phyloP scores from a whole-genome alignment of 129 eudicot species.

The Arctium lappa region DNA sequence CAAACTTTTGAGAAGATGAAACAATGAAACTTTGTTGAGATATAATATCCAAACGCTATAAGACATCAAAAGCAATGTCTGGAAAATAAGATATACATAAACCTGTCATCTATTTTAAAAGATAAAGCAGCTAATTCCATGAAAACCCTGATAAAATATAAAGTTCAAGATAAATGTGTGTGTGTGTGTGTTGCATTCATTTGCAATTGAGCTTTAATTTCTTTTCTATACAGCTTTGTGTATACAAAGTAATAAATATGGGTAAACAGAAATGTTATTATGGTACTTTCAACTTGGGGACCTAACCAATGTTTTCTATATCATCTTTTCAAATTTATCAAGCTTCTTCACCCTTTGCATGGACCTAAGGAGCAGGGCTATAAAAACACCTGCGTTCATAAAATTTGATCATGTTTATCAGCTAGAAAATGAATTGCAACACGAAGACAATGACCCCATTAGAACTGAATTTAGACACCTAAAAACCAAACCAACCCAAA shows the following conservation, averaged over 20 bases:
- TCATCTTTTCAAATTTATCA: conserved; percentile 89
- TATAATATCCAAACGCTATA: neutral
- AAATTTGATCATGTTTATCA: neutral
- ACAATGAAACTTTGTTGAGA: neutral
- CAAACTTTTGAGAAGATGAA: neutral
- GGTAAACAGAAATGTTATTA: conserved; percentile 22
- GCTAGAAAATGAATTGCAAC: neutral
- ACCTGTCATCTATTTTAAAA: neutral
- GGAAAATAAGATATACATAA: neutral
- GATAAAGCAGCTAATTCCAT: neutral
- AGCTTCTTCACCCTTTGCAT: conserved; percentile 93
- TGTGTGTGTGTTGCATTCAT: neutral
- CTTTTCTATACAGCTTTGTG: conserved; percentile 24
- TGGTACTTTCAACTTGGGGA: conserved; percentile 13
- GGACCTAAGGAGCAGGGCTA: conserved; percentile 57
- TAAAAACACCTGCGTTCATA: conserved; percentile 66
- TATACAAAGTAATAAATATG: conserved; percentile 23
- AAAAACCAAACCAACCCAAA: neutral
- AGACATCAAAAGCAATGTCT: neutral
- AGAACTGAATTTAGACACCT: neutral
- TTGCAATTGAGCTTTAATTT: conserved; percentile 14
- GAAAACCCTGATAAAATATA: neutral
- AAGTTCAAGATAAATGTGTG: neutral
- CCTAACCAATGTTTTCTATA: conserved; percentile 20
- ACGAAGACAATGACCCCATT: neutral